These are phyloP conservation scores for Microstegium vimineum DNA, from an alignment of 176 grass and related monocot genomes.

Conservation along the genomic window DNA sequence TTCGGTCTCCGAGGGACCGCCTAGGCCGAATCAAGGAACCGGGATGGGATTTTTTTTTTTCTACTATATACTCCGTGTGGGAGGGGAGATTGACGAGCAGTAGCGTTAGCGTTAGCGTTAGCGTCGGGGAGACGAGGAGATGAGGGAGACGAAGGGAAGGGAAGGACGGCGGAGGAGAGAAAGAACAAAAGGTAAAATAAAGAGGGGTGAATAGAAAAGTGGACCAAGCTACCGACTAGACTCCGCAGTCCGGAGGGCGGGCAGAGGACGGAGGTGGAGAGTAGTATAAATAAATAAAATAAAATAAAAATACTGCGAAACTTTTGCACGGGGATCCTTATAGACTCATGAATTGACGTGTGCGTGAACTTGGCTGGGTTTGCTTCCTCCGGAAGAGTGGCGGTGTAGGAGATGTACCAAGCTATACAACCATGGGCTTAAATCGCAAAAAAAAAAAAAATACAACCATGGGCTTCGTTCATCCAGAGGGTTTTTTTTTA, in stretches of 20 bases:
- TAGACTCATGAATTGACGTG: neutral
- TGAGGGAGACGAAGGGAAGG: neutral
- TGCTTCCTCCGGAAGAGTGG: slow-evolving; percentile 18
- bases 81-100: slow-evolving; percentile 17
- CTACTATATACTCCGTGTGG: slow-evolving; percentile 10
- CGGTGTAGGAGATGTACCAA: neutral
- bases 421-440: neutral
- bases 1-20: slow-evolving; percentile 1
- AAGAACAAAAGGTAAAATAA: slow-evolving; percentile 6
- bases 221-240: slow-evolving; percentile 12
- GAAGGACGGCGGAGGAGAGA: neutral
- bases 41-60: neutral
- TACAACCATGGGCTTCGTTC: neutral
- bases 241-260: neutral
- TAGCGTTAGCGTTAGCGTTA: slow-evolving; percentile 16
- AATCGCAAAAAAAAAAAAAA: no score
- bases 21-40: neutral
- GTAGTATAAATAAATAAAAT: neutral
- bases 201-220: slow-evolving; percentile 19
- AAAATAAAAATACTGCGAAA: neutral
- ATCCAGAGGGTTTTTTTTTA: neutral
- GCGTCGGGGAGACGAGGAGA: slow-evolving; percentile 10
- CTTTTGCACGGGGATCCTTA: neutral
- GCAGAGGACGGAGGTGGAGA: neutral
- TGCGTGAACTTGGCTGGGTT: slow-evolving; percentile 15